Evolutionary conservation across 768 basidiomycete species (phyloP).

Genomic region (Psilocybe cubensis): DNA sequence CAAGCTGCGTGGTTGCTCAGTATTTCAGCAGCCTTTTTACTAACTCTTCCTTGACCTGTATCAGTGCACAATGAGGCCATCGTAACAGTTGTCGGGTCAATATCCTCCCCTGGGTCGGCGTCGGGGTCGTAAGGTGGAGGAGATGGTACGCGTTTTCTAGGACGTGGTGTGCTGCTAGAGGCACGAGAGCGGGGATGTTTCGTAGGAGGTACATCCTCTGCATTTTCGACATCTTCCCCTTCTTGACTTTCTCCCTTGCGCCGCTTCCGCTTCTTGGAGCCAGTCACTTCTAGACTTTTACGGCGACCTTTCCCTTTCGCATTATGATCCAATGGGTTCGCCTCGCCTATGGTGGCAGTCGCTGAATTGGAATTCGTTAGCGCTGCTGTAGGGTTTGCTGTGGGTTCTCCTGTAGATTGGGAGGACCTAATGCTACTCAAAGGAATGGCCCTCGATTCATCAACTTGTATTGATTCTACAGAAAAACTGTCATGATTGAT

Average conservation of each 20-base stretch:
- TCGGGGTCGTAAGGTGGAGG: constrained; percentile 59
- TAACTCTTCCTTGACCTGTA: constrained; percentile 77
- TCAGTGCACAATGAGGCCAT: constrained; percentile 83
- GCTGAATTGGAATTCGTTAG: constrained; percentile 3
- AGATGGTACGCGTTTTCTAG: constrained; percentile 50
- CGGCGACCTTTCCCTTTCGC: not conserved
- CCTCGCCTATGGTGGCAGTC: not conserved
- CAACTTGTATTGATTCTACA: not conserved
- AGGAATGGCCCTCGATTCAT: not conserved
- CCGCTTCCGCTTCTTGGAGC: constrained; percentile 14
- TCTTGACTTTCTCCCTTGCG: constrained; percentile 11
- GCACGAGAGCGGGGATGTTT: constrained; percentile 16
- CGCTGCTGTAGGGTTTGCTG: not conserved
- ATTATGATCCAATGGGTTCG: not conserved
- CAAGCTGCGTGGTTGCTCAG: constrained; percentile 71
- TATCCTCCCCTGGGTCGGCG: constrained; percentile 71
- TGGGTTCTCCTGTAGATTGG: not conserved
- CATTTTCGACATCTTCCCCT: constrained; percentile 16
- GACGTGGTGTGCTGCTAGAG: constrained; percentile 32
- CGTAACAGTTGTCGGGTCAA: constrained; percentile 83
- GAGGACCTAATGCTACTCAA: not conserved
- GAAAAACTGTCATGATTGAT: not conserved
- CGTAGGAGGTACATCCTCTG: constrained; percentile 10
- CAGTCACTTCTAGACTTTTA: constrained; percentile 6
- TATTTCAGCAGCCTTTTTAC: constrained; percentile 76